These are phyloP conservation scores for Glycine latifolia DNA, from an alignment of 306 rosid species.

Conservation along the genomic window DNA sequence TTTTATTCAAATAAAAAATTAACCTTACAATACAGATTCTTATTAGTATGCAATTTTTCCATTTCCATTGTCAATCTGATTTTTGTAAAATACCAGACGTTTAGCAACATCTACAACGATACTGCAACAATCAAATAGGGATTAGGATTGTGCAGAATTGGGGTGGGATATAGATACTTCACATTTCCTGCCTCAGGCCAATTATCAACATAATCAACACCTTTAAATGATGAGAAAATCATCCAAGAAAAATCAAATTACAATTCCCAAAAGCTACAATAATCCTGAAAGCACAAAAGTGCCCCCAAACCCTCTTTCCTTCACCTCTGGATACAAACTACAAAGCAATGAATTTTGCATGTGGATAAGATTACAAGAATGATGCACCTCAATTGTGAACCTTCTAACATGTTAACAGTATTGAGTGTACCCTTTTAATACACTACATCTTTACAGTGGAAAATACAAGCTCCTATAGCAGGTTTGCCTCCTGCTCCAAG, in stretches of 20 bases:
- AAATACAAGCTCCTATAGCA: slow-evolving; percentile 39
- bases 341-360: slow-evolving; percentile 8
- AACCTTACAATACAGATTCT: no score
- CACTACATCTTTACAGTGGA: slow-evolving; percentile 61
- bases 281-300: background rate
- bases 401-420: slow-evolving; percentile 48
- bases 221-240: background rate
- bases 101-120: no score
- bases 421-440: slow-evolving; percentile 30
- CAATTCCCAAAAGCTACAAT: slow-evolving; percentile 18
- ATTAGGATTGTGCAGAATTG: background rate
- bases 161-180: background rate
- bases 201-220: background rate
- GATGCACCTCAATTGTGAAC: slow-evolving; percentile 30
- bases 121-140: background rate
- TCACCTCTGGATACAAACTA: background rate
- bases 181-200: background rate
- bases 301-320: background rate
- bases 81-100: background rate
- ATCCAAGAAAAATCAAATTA: slow-evolving; percentile 34
- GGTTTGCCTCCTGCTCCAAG: slow-evolving; percentile 35
- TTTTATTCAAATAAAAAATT: no score
- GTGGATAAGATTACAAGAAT: slow-evolving; percentile 29
- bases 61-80: background rate
- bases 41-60: background rate